Percentiles rank a stretch among this genome's conserved stretches.
Conservation (phyloP, 2,329 filamentous ascomycete species). For the Penicillium griseofulvum region DNA sequence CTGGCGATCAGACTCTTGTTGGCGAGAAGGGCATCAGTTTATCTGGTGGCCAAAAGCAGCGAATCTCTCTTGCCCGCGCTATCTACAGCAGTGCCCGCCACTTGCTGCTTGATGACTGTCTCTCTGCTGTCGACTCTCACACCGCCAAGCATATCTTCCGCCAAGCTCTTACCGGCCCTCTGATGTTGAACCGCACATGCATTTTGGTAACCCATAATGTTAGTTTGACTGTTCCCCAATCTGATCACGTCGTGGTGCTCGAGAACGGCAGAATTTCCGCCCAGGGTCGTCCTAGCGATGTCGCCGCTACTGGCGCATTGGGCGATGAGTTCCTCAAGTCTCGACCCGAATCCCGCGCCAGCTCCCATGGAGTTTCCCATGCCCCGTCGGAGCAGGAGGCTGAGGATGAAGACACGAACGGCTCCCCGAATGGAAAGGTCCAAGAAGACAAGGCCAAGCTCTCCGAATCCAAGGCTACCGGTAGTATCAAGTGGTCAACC, state of each 20-base stretch:
- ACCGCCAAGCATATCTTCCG: slow-evolving; percentile 98
- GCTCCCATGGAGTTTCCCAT: slow-evolving; percentile 73
- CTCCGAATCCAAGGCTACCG: slow-evolving; percentile 75
- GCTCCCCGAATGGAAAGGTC: slow-evolving; percentile 43
- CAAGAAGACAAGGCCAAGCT: slow-evolving; percentile 51
- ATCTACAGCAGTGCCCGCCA: slow-evolving; percentile 95
- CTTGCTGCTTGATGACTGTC: slow-evolving; percentile 86
- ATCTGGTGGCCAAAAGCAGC: slow-evolving; percentile 95
- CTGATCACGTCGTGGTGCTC: slow-evolving; percentile 77
- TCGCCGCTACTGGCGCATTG: slow-evolving; percentile 83
- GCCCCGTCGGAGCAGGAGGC: slow-evolving; percentile 70
- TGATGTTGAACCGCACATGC: slow-evolving; percentile 88
- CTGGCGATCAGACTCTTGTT: slow-evolving; percentile 88
- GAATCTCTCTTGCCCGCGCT: slow-evolving; percentile 92
- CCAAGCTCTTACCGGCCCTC: slow-evolving; percentile 81
- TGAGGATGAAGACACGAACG: slow-evolving; percentile 46
- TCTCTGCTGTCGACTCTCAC: slow-evolving; percentile 95
- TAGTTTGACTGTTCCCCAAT: slow-evolving; percentile 76
- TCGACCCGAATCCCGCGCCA: slow-evolving; percentile 63
- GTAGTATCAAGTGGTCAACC: slow-evolving; percentile 83
- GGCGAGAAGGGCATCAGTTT: slow-evolving; percentile 97
- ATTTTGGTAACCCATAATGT: slow-evolving; percentile 96
- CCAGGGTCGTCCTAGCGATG: slow-evolving; percentile 73
- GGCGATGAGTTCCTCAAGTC: slow-evolving; percentile 82
- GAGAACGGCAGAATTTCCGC: slow-evolving; percentile 78